Evolutionary conservation across 2,329 filamentous ascomycete genomes (phyloP).

Genomic region (Aureobasidium sp.): DNA sequence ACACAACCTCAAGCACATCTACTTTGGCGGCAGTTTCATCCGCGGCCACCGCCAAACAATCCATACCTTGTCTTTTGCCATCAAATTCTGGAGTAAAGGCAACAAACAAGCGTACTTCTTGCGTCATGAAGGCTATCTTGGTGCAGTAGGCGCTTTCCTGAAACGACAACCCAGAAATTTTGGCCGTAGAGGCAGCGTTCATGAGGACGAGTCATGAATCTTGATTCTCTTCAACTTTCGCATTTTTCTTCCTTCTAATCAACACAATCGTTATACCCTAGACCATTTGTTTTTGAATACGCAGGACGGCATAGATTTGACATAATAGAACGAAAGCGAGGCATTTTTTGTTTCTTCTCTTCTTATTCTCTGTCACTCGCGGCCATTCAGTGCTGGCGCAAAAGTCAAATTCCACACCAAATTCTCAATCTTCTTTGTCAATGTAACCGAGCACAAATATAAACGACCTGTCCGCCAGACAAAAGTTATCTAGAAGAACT

Average conservation of each 20-base stretch:
- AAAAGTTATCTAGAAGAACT: neutral
- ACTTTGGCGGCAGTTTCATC: constrained; percentile 96
- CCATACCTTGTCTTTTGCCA: constrained; percentile 93
- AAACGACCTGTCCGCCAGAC: neutral
- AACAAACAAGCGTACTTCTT: constrained; percentile 93
- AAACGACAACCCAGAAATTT: constrained; percentile 86
- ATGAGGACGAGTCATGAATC: constrained; percentile 2
- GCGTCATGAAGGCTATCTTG: constrained; percentile 90
- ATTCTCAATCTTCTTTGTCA: neutral
- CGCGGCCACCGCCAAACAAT: constrained; percentile 95
- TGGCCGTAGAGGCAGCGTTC: constrained; percentile 56
- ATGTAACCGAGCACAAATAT: neutral
- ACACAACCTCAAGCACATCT: constrained; percentile 84
- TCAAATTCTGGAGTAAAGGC: constrained; percentile 95
- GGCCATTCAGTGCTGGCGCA: neutral
- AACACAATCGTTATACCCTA: neutral
- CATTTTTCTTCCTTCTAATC: neutral
- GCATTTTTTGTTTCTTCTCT: neutral
- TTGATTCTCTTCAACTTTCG: too few relatives aligned
- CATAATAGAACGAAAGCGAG: neutral
- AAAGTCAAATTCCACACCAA: neutral
- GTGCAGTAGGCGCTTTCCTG: constrained; percentile 87
- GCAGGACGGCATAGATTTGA: neutral
- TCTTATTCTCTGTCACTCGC: neutral
- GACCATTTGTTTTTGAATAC: neutral